Evolutionary conservation across 1,139 yeast species (phyloP), one percentile per base, ranked within the genome.

Genomic region (Lodderomyces parapsilosis): DNA sequence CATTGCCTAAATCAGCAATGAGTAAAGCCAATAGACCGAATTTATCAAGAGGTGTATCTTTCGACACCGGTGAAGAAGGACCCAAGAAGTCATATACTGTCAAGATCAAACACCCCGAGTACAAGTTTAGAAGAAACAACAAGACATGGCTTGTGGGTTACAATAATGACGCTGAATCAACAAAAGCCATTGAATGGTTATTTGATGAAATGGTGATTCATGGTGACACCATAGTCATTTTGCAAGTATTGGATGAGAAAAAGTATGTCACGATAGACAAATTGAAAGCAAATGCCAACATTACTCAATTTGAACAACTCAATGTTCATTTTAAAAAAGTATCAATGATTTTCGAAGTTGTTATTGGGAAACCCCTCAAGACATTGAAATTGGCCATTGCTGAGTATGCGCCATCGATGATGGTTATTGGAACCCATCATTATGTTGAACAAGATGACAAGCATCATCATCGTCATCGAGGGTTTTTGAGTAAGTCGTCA

Each of bases 111-210:
- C 86, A 82, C 52, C 72, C 74, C 11, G 76, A 73, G 24, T 84
- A 78, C 60, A 65, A 63, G 41, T 81, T 73, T 52, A 65, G 78
- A 40, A 64, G 86, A 36, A 74, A 78, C 45, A 80, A 83, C 44
- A 74, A 86, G 50, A 81, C 89, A 3, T 77, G 78, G 48, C 62
- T 84, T 43, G 73, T 82, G 20, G 89, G 88, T 1, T 81, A 71
- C 50, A 82, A 81, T 56, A 74, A 74, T 36, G 82, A 80, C 49
- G 62, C 63, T 22, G 82, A 80, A 53, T 78, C 86, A 8, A 62
- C 78, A 22, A 70, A 71, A 39, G 88, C 89, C 1, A 65, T 83
- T 22, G 79, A 74, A 47, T 84, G 90, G 90, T 65, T 83, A 8
- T 66, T 84, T 45, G 83, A 80, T 44, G 84, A 83, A 52, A 70